Conservation (phyloP, 129 eudicot species). For the Dittrichia graveolens region DNA sequence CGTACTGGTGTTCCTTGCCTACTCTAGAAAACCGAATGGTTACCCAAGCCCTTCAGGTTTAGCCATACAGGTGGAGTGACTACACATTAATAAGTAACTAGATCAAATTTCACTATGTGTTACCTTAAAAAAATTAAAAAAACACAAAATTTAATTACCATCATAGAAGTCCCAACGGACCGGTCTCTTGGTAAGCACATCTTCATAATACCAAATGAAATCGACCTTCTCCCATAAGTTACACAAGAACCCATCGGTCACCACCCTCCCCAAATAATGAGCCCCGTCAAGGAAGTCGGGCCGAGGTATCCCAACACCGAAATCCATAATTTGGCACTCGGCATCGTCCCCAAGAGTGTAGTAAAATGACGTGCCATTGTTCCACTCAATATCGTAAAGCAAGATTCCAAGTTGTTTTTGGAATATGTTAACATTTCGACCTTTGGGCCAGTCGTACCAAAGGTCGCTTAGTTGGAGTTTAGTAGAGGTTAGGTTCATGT, state of each 20-base stretch:
- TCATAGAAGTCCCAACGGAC: conserved; percentile 48
- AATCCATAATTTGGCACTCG: conserved; percentile 23
- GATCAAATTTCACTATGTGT: not conserved
- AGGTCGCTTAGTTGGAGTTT: conserved; percentile 42
- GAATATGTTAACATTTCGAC: conserved; percentile 41
- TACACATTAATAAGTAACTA: not conserved
- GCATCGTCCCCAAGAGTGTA: conserved; percentile 35
- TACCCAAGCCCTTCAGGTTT: no score
- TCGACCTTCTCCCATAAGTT: conserved; percentile 47
- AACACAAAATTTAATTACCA: conserved; percentile 7
- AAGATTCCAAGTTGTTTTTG: conserved; percentile 39
- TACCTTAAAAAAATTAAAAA: not conserved
- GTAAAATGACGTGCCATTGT: conserved; percentile 44
- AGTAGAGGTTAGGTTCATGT: conserved; percentile 34
- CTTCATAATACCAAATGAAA: conserved; percentile 47
- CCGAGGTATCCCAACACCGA: conserved; percentile 45
- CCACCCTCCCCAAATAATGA: conserved; percentile 37
- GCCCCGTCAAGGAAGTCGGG: conserved; percentile 44
- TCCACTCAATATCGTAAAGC: conserved; percentile 46
- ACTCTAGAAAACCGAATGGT: no score
- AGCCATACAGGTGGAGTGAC: no score
- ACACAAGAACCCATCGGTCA: conserved; percentile 44
- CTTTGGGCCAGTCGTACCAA: conserved; percentile 50
- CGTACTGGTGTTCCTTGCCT: no score
- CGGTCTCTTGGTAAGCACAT: conserved; percentile 43